phyloP scores from a whole-genome alignment of 768 basidiomycete species.

The Collybiopsis luxurians region DNA sequence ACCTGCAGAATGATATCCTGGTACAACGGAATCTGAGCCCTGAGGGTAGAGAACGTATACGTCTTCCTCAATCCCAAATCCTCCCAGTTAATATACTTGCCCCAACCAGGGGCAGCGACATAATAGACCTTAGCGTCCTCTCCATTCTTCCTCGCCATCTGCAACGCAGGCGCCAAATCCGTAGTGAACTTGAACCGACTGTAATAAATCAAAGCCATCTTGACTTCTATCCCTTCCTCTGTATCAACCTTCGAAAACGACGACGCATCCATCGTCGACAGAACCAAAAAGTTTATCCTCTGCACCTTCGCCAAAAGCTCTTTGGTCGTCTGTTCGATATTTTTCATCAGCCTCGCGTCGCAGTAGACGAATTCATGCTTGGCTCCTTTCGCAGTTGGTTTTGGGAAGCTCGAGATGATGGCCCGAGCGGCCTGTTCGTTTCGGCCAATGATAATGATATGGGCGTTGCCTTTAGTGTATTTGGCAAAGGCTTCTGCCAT shows the following conservation, averaged over 20 bases:
- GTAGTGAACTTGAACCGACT: constrained; percentile 31
- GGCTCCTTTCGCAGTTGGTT: constrained; percentile 14
- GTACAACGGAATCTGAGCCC: constrained; percentile 17
- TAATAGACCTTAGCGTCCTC: constrained; percentile 34
- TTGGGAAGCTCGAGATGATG: constrained; percentile 20
- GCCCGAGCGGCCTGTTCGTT: constrained; percentile 26
- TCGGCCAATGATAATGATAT: constrained; percentile 33
- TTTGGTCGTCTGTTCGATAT: constrained; percentile 22
- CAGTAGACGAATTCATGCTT: constrained; percentile 30
- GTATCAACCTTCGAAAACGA: constrained; percentile 28
- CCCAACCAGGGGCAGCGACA: constrained; percentile 24
- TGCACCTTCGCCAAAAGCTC: constrained; percentile 22
- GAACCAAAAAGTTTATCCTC: constrained; percentile 32
- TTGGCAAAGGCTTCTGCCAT: constrained; percentile 28
- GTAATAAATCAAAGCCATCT: constrained; percentile 32
- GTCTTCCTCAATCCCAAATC: constrained; percentile 30
- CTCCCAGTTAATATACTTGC: constrained; percentile 23
- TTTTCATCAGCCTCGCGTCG: constrained; percentile 30
- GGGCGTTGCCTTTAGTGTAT: constrained; percentile 29
- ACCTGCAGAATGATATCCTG: constrained; percentile 30
- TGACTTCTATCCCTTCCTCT: constrained; percentile 31
- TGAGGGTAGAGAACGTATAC: constrained; percentile 19
- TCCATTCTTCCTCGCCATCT: constrained; percentile 26
- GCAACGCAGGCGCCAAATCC: constrained; percentile 27
- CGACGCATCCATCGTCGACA: constrained; percentile 25